Evolutionary conservation across 2,329 filamentous ascomycete genomes (phyloP), one percentile per base, ranked within the genome.

Genomic region (Talaromyces albobiverticillius): DNA sequence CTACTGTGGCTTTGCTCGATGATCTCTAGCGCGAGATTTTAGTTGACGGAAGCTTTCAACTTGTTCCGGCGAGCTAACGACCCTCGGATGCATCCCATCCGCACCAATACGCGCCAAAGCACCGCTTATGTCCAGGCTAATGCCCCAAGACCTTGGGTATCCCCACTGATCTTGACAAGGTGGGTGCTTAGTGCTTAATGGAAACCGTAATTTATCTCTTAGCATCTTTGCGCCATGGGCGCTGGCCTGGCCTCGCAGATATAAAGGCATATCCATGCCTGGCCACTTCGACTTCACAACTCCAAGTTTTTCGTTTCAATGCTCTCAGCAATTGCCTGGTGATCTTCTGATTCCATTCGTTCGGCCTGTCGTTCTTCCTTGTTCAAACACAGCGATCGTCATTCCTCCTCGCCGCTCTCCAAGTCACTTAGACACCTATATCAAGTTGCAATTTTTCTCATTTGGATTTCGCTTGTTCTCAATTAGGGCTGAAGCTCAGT

Each of bases 181-280:
- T 16, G 43, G 23, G n/a, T 16, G 20, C n/a, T n/a, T n/a, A n/a
- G n/a, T n/a, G n/a, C n/a, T n/a, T 45, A 16, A 34, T 10, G 31
- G 31, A 34, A 40, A 40, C 16, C n/a, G 36, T 22, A 40, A 40
- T 16, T 40, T 40, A 20, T 40, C 18, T 14, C 32, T 36, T 36
- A 36, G n/a, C 14, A n/a, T 36, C n/a, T n/a, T n/a, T 36, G 32
- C n/a, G 13, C 38, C 31, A 26, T 48, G 38, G n/a, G 25, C 23
- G n/a, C n/a, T n/a, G n/a, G n/a, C n/a, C n/a, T n/a, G n/a, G n/a
- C n/a, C n/a, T n/a, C n/a, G n/a, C n/a, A 54, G 41, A 51, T 53
- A 23, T 23, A 20, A 47, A 29, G 6, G 31, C 40, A 55, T 46
- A 55, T 52, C 42, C 47, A 48, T 25, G 32, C 53, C 43, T 18